These are phyloP conservation scores for Pythium apleroticum DNA, from an alignment of 352 stramenopile genomes.

Conservation along the genomic window DNA sequence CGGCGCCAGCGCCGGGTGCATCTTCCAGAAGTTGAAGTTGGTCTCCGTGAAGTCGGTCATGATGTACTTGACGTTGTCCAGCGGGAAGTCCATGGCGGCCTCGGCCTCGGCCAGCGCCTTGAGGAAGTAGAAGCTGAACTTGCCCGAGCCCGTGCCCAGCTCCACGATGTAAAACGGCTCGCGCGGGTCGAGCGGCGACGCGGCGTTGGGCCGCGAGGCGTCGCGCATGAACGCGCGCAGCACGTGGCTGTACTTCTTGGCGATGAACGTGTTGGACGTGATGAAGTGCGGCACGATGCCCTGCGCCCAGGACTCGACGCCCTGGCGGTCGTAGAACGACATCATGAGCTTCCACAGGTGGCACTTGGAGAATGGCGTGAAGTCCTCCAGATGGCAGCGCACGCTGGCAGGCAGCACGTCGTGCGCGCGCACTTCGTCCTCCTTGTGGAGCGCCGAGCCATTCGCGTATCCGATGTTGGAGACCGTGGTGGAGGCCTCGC, in stretches of 20 bases:
- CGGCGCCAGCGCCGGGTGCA: conserved; percentile 77
- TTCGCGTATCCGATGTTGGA: background rate
- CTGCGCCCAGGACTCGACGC: conserved; percentile 87
- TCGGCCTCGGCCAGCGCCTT: conserved; percentile 77
- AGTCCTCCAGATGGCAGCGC: conserved; percentile 86
- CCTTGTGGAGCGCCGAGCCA: conserved; percentile 27
- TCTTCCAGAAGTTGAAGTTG: conserved; percentile 94
- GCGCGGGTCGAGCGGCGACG: conserved; percentile 55
- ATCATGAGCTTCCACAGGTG: conserved; percentile 96
- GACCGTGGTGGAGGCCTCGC: background rate
- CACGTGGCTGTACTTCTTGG: conserved; percentile 84
- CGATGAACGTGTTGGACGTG: conserved; percentile 95
- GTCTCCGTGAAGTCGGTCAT: conserved; percentile 95
- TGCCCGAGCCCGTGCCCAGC: conserved; percentile 90
- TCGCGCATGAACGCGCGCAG: conserved; percentile 71
- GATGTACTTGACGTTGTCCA: conserved; percentile 92
- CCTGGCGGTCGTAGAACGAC: conserved; percentile 90
- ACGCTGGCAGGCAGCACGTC: conserved; percentile 23
- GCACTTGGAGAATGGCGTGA: conserved; percentile 85
- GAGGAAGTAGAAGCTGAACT: conserved; percentile 96
- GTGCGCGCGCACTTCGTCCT: conserved; percentile 46
- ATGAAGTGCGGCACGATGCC: conserved; percentile 96
- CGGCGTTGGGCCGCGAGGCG: conserved; percentile 31
- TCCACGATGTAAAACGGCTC: conserved; percentile 95
- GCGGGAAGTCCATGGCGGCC: conserved; percentile 73